Evolutionary conservation across 2,329 filamentous ascomycete genomes (phyloP).

Genomic region (Helicocarpus griseus): DNA sequence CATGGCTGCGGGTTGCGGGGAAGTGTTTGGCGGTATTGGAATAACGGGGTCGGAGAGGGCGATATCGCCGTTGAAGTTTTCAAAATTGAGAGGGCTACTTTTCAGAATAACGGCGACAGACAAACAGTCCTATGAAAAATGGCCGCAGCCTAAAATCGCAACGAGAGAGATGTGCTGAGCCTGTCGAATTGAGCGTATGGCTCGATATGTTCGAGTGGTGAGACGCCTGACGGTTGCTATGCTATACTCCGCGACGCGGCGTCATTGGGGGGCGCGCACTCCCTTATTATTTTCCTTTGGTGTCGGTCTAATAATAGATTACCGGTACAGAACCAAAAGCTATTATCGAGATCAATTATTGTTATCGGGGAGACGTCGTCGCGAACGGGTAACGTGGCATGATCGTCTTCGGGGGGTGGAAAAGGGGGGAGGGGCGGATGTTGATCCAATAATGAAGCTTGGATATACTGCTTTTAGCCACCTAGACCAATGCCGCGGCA

Average conservation of each 20-base stretch:
- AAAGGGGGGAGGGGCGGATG: neutral
- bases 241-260: neutral
- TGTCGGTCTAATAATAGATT: too few species aligned
- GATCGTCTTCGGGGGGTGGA: neutral
- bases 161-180: neutral
- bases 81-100: neutral
- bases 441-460: neutral
- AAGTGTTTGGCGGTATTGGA: neutral
- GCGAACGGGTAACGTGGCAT: constrained; percentile 7
- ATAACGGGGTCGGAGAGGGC: neutral
- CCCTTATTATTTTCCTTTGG: neutral
- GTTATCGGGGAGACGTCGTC: neutral
- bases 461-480: neutral
- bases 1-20: neutral
- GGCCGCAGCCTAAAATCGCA: neutral
- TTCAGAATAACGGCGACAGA: too few species aligned
- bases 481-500: too few species aligned
- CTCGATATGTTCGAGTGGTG: neutral
- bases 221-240: neutral
- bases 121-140: too few species aligned
- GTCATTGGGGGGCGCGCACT: neutral
- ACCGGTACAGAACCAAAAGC: too few species aligned
- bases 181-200: too few species aligned
- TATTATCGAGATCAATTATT: too few species aligned
- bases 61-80: neutral